Percentiles rank a stretch among this genome's conserved stretches.
Evolutionary conservation across 768 basidiomycete genomes (phyloP).

Genomic region (Mycena galericulata): DNA sequence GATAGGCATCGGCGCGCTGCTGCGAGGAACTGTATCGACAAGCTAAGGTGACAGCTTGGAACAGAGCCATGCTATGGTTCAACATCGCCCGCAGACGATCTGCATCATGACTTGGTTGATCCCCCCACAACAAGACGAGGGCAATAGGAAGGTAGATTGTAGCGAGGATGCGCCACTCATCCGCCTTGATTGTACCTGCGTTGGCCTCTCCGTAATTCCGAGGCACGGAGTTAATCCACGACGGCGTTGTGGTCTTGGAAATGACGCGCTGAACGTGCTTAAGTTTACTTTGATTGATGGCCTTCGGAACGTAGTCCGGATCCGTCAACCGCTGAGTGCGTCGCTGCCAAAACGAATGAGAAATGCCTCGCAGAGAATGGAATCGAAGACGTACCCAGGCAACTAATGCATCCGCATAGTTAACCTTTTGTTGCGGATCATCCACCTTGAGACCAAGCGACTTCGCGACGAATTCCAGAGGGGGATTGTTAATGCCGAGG

Average conservation of each 20-base stretch:
- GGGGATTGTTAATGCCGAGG: not conserved
- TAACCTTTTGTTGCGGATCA: not conserved
- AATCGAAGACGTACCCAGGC: slow-evolving; percentile 19
- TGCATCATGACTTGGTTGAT: slow-evolving; percentile 3
- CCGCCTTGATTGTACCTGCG: slow-evolving; percentile 51
- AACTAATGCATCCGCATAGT: not conserved
- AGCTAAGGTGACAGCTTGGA: slow-evolving; percentile 40
- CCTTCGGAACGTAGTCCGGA: not conserved
- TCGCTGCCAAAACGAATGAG: slow-evolving; percentile 14
- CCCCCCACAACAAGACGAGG: slow-evolving; percentile 47
- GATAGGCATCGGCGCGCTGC: slow-evolving; percentile 24
- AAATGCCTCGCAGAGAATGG: not conserved
- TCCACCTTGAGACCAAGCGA: slow-evolving; percentile 18
- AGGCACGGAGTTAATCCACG: slow-evolving; percentile 45
- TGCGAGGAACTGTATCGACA: slow-evolving; percentile 32
- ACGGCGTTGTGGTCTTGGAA: slow-evolving; percentile 35
- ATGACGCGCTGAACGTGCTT: slow-evolving; percentile 41
- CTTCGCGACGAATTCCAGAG: slow-evolving; percentile 12
- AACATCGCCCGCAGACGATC: slow-evolving; percentile 29
- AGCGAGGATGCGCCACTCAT: slow-evolving; percentile 47
- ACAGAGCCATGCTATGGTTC: slow-evolving; percentile 44
- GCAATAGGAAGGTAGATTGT: slow-evolving; percentile 50
- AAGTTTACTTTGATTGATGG: slow-evolving; percentile 12
- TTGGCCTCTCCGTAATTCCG: slow-evolving; percentile 39
- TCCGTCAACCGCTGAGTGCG: slow-evolving; percentile 12